Evolutionary conservation across 192 early-diverging fungal species (phyloP).

Genomic region (Coemansia sp.): DNA sequence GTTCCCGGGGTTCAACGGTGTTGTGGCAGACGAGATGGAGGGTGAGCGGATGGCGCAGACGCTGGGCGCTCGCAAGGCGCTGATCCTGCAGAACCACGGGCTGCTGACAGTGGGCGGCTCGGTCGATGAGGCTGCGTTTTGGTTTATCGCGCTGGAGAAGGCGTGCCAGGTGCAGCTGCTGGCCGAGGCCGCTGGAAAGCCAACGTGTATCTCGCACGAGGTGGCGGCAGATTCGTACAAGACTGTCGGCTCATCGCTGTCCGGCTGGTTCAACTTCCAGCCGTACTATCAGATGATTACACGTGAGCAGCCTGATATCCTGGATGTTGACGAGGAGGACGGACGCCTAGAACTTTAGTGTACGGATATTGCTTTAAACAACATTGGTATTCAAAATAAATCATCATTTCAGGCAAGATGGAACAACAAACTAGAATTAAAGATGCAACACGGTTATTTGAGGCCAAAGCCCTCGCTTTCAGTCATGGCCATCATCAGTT

Average conservation of each 20-base stretch:
- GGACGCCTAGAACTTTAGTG: no score
- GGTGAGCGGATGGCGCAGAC: conserved; percentile 53
- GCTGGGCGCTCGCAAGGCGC: conserved; percentile 53
- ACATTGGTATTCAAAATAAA: no score
- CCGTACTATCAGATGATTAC: conserved; percentile 44
- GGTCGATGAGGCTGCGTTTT: conserved; percentile 58
- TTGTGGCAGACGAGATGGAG: conserved; percentile 58
- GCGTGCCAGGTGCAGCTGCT: conserved; percentile 58
- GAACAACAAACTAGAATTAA: background rate
- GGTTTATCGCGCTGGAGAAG: conserved; percentile 57
- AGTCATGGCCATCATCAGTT: conserved; percentile 69
- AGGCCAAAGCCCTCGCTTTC: conserved; percentile 81
- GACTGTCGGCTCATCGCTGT: conserved; percentile 31
- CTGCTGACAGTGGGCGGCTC: conserved; percentile 55
- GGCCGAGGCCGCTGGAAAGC: conserved; percentile 52
- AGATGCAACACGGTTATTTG: conserved; percentile 52
- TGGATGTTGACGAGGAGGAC: conserved; percentile 32
- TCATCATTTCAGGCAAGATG: no score
- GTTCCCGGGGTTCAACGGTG: conserved; percentile 56
- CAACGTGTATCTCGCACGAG: conserved; percentile 19
- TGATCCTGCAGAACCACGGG: conserved; percentile 63
- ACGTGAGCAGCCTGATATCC: conserved; percentile 44
- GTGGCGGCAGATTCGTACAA: conserved; percentile 30
- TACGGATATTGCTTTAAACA: no score
- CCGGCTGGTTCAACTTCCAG: conserved; percentile 53